A percentile compares a stretch with the other conserved stretches of the same genome.
Evolutionary conservation across 164 flowering plant species (phyloP).

Genomic region (Liriodendron chinense): DNA sequence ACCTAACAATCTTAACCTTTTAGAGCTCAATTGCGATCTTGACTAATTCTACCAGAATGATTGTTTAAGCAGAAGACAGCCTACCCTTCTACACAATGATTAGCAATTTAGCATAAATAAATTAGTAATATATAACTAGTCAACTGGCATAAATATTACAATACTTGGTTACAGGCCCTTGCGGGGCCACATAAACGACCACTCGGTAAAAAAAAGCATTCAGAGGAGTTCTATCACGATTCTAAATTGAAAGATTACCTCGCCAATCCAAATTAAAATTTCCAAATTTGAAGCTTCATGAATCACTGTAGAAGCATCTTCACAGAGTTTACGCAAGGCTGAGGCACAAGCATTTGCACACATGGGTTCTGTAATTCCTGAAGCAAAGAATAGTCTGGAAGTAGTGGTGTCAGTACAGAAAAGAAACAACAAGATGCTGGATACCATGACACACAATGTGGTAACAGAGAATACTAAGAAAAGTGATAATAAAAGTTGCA

Average conservation of each 20-base stretch:
- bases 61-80: no score
- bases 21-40: no score
- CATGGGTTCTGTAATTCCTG: slow-evolving; percentile 68
- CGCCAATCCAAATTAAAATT: slow-evolving; percentile 84
- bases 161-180: not conserved
- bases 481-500: not conserved
- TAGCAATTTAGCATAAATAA: no score
- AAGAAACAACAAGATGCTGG: not conserved
- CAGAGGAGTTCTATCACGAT: not conserved
- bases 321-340: slow-evolving; percentile 86
- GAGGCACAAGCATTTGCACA: slow-evolving; percentile 73
- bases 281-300: slow-evolving; percentile 80
- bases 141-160: not conserved
- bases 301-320: slow-evolving; percentile 67
- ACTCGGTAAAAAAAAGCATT: not conserved
- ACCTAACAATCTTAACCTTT: no score
- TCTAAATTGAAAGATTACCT: slow-evolving; percentile 43
- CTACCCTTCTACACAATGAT: no score
- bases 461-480: not conserved
- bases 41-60: no score
- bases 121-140: no score
- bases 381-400: slow-evolving; percentile 87
- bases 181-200: not conserved
- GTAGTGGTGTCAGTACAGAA: slow-evolving; percentile 33
- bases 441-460: not conserved